Conservation (phyloP, 345 rosid genomes). For the Geranium brycei region DNA sequence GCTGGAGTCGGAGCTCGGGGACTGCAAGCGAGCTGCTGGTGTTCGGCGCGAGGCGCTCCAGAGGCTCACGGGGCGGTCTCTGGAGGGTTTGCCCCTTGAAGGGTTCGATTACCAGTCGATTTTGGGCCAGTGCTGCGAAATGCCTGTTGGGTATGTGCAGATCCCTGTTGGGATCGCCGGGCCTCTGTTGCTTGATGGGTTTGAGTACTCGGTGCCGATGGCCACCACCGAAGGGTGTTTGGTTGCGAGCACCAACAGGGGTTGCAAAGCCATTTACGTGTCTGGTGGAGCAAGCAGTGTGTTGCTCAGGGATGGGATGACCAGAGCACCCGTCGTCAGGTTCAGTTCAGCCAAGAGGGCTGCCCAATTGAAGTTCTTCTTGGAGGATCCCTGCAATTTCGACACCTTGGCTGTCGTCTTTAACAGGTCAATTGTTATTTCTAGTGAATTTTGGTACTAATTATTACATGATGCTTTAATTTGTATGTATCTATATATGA, state of each 20-base stretch:
- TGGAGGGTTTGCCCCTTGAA: conserved; percentile 4
- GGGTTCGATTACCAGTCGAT: conserved; percentile 10
- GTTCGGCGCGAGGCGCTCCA: conserved; percentile 12
- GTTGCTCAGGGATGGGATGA: conserved; percentile 10
- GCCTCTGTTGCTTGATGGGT: conserved; percentile 5
- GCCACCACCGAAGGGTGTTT: conserved; percentile 12
- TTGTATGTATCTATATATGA: no score
- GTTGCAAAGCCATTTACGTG: conserved; percentile 6
- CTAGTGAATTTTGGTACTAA: no score
- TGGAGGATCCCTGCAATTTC: conserved; percentile 10
- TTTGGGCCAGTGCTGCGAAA: conserved; percentile 14
- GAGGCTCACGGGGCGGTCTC: conserved; percentile 10
- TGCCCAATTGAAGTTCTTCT: conserved; percentile 9
- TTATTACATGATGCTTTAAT: no score
- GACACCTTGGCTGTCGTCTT: conserved; percentile 6
- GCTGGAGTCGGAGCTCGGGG: conserved; percentile 8
- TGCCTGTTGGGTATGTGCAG: conserved; percentile 13
- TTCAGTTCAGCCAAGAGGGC: conserved; percentile 9
- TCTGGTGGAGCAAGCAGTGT: conserved; percentile 12
- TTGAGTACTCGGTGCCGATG: conserved; percentile 12
- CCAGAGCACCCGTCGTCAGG: conserved; percentile 8
- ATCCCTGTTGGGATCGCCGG: conserved; percentile 10
- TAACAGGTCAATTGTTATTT: conserved; percentile 4
- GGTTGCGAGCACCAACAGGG: conserved; percentile 12
- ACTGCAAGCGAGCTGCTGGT: conserved; percentile 9